These are phyloP conservation scores for Linnemannia elongata DNA, from an alignment of 192 early-diverging fungal species.

Conservation along the genomic window DNA sequence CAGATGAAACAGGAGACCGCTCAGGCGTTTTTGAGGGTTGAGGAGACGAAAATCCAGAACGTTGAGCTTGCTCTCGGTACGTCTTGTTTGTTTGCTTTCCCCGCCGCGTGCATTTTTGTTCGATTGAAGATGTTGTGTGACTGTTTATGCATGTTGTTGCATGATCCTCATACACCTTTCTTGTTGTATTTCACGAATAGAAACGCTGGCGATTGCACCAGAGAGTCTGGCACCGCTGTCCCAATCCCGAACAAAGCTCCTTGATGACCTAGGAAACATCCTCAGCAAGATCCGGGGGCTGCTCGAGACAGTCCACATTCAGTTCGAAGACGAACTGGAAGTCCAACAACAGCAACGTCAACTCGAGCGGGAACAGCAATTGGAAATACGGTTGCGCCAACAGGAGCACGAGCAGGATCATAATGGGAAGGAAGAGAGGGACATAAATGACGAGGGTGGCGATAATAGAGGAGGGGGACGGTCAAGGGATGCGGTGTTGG, in stretches of 20 bases:
- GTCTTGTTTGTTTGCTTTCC: background rate
- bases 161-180: background rate
- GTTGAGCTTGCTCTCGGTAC: conserved; percentile 10
- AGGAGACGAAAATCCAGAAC: background rate
- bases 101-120: background rate
- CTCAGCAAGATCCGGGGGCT: conserved; percentile 8
- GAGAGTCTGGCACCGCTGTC: conserved; percentile 16
- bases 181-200: background rate
- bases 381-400: background rate
- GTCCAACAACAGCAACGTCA: background rate
- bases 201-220: conserved; percentile 12
- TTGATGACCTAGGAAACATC: conserved; percentile 19
- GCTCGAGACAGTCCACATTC: conserved; percentile 22
- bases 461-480: background rate
- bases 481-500: background rate
- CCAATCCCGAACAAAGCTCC: conserved; percentile 2
- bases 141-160: background rate
- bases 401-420: too few species aligned
- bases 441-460: background rate
- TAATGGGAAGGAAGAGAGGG: background rate
- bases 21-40: background rate
- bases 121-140: background rate
- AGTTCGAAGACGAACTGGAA: background rate
- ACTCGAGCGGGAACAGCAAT: background rate
- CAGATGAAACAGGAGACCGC: conserved; percentile 23